Percentiles rank a stretch among this genome's conserved stretches.
phyloP scores from a whole-genome alignment of 2,329 filamentous ascomycete species.

The Polychaeton citri region DNA sequence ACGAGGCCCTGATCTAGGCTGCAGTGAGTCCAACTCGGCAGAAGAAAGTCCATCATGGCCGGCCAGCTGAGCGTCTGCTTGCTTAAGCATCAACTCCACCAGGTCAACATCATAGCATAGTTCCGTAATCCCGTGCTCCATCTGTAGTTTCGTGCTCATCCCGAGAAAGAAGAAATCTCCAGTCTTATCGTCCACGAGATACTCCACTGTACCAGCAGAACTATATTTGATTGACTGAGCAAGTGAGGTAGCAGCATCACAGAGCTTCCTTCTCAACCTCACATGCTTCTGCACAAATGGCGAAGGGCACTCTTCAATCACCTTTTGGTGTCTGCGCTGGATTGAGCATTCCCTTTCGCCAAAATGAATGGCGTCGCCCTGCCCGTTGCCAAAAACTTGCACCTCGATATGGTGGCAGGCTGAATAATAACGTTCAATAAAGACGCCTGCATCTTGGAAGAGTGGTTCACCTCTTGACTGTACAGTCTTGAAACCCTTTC shows the following conservation, averaged over 20 bases:
- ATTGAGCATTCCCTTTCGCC: slow-evolving; percentile 83
- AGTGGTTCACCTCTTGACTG: slow-evolving; percentile 63
- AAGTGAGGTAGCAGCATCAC: slow-evolving; percentile 56
- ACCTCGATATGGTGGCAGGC: slow-evolving; percentile 77
- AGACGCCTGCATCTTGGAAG: slow-evolving; percentile 69
- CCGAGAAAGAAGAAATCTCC: slow-evolving; percentile 60
- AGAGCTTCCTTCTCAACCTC: slow-evolving; percentile 48
- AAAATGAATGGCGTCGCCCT: slow-evolving; percentile 67
- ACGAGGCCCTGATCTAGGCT: slow-evolving; percentile 26
- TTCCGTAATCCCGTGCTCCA: slow-evolving; percentile 47
- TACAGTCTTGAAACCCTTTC: slow-evolving; percentile 45
- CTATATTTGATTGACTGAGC: slow-evolving; percentile 51
- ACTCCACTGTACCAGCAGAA: slow-evolving; percentile 84
- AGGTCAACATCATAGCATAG: slow-evolving; percentile 42
- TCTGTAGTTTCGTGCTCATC: slow-evolving; percentile 46
- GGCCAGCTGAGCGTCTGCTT: slow-evolving; percentile 37
- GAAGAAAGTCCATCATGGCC: slow-evolving; percentile 33
- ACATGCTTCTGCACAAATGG: slow-evolving; percentile 44
- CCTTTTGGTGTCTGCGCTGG: slow-evolving; percentile 79
- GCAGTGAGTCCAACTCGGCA: slow-evolving; percentile 28
- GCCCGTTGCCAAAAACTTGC: slow-evolving; percentile 74
- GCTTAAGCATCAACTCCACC: slow-evolving; percentile 42
- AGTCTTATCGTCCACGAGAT: slow-evolving; percentile 72
- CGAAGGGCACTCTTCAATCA: slow-evolving; percentile 78
- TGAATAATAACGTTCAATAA: slow-evolving; percentile 73